A percentile compares a stretch with the other conserved stretches of the same genome.
phyloP scores from a whole-genome alignment of 2,329 filamentous ascomycete species.

The Pseudocercospora musae region DNA sequence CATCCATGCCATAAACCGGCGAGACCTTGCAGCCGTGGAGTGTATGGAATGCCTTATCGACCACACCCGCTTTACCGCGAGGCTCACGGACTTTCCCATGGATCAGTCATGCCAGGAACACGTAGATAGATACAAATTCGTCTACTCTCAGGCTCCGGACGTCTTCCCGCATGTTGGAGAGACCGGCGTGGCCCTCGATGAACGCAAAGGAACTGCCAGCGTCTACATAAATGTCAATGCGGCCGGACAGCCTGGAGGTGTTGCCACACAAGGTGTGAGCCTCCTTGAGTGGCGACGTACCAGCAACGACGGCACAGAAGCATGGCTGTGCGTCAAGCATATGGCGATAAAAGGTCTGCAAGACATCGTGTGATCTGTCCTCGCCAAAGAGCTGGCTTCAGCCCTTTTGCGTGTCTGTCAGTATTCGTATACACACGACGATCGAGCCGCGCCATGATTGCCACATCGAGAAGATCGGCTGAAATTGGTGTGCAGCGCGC shows the following conservation, averaged over 20 bases:
- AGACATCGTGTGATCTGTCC: constrained; percentile 5
- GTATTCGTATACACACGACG: neutral
- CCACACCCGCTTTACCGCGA: constrained; percentile 7
- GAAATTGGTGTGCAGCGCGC: neutral
- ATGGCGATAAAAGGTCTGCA: constrained; percentile 13
- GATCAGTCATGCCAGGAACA: constrained; percentile 10
- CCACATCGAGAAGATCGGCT: neutral
- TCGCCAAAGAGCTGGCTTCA: neutral
- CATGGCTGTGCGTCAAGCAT: constrained; percentile 15
- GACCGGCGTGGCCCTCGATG: constrained; percentile 7
- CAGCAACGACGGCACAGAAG: neutral
- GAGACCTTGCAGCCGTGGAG: constrained; percentile 8
- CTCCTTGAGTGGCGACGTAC: constrained; percentile 10
- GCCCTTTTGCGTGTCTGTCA: neutral
- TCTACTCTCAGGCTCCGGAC: constrained; percentile 6
- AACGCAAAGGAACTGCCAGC: constrained; percentile 7
- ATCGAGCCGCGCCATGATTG: neutral
- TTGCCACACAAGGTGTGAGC: constrained; percentile 15
- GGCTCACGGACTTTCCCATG: constrained; percentile 6
- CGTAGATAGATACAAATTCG: constrained; percentile 11
- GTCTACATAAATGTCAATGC: constrained; percentile 12
- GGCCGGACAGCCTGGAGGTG: constrained; percentile 6
- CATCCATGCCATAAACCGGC: constrained; percentile 14
- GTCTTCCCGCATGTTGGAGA: constrained; percentile 7
- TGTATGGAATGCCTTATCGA: constrained; percentile 8